Conservation (phyloP, 23 red algal species). For the Cyanidiococcus yangmingshanensis region DNA sequence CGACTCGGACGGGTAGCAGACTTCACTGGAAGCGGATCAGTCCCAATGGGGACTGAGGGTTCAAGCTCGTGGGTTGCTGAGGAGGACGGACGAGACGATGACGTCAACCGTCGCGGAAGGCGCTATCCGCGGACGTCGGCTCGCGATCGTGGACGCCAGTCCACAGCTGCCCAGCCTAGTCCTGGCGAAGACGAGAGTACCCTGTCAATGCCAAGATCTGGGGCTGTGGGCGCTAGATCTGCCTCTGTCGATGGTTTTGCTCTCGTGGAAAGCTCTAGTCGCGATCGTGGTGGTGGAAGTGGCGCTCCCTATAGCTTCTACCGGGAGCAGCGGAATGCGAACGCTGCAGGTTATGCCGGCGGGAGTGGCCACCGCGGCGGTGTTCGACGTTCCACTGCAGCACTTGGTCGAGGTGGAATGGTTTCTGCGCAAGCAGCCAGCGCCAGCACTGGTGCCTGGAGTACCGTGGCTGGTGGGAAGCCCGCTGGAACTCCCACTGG, state of each 20-base stretch:
- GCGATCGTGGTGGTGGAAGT: background rate
- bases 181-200: background rate
- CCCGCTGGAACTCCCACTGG: background rate
- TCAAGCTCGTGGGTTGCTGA: conserved; percentile 32
- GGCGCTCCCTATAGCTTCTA: background rate
- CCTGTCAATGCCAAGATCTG: background rate
- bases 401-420: background rate
- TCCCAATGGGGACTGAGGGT: background rate
- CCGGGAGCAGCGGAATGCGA: conserved; percentile 31
- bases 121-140: background rate
- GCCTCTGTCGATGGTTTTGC: background rate
- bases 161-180: background rate
- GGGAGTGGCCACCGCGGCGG: conserved; percentile 49
- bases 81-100: conserved; percentile 21
- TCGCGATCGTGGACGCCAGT: background rate
- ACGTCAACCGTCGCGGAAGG: background rate
- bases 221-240: background rate
- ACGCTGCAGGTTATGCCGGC: conserved; percentile 26
- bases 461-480: background rate
- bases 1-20: conserved; percentile 80
- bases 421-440: no score
- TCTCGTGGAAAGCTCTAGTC: background rate
- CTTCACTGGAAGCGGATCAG: conserved; percentile 6
- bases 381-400: background rate
- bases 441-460: background rate